Conservation (phyloP, 108 stramenopile species). For the Discostella pseudostelligera region DNA sequence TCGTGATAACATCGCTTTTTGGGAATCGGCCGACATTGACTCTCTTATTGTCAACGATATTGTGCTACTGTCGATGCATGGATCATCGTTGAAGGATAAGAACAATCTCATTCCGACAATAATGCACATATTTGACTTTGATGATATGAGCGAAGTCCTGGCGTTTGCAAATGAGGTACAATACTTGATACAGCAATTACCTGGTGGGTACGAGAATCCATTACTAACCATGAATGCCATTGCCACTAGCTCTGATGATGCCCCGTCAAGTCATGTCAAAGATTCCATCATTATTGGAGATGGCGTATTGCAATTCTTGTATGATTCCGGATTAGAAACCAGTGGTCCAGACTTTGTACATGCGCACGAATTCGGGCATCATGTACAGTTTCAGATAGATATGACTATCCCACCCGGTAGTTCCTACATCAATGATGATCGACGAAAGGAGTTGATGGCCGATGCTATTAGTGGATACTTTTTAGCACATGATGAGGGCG, state of each 20-base stretch:
- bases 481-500: slow-evolving; percentile 24
- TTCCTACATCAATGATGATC: slow-evolving; percentile 9
- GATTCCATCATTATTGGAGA: slow-evolving; percentile 34
- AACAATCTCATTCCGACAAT: slow-evolving; percentile 27
- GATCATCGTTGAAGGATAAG: slow-evolving; percentile 14
- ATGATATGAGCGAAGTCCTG: not conserved
- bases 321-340: not conserved
- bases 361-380: slow-evolving; percentile 39
- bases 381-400: slow-evolving; percentile 28
- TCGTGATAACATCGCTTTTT: slow-evolving; percentile 17
- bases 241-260: slow-evolving; percentile 14
- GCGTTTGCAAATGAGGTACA: slow-evolving; percentile 8
- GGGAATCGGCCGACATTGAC: slow-evolving; percentile 22
- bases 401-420: not conserved
- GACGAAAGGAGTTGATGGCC: slow-evolving; percentile 43
- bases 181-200: slow-evolving; percentile 10
- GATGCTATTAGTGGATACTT: slow-evolving; percentile 40
- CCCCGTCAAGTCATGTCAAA: not conserved
- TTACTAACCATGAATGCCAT: slow-evolving; percentile 36
- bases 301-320: slow-evolving; percentile 30
- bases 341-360: slow-evolving; percentile 34
- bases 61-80: slow-evolving; percentile 25
- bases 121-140: slow-evolving; percentile 29
- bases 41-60: slow-evolving; percentile 7
- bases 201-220: slow-evolving; percentile 32